Base-by-base conservation (phyloP, 495 filamentous ascomycete species). In the Hapsidospora chrysogenum region DNA sequence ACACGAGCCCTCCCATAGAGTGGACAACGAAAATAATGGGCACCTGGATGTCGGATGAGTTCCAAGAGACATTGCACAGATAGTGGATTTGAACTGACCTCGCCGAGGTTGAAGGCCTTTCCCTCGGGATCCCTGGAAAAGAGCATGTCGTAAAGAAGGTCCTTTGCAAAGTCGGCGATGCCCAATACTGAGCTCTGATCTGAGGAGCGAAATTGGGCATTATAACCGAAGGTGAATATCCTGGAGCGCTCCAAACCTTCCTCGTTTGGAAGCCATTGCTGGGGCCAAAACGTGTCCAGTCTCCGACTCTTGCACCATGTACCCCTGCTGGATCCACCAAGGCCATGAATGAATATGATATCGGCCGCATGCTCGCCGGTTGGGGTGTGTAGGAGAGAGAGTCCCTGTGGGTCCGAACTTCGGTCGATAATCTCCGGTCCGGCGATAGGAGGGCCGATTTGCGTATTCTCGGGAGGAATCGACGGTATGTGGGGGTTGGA, bases 1-100 rank as follows among this genome's bases (percentile, higher is more conserved):
- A 45, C 1, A 70, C 44, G 1, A 70, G 41, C 0, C 63, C 63
- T 2, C 63, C 63, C 63, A 66, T 63, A 3, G 47, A 55, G 41
- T 64, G 61, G 10, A 44, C 51, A 14, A 63, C 43, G 33, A 66
- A 62, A 1, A 64, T 48, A 3, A 64, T 45, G 0, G 60, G 60
- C 8, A 36, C 35, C 50, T 54, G 31, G n/a, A n/a, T n/a, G n/a
- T n/a, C n/a, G n/a, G n/a, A n/a, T n/a, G n/a, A n/a, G n/a, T n/a
- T n/a, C n/a, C n/a, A n/a, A n/a, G n/a, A n/a, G n/a, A n/a, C n/a
- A n/a, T n/a, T n/a, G n/a, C n/a, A n/a, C n/a, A n/a, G n/a, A n/a
- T n/a, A n/a, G n/a, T n/a, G n/a, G n/a, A n/a, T n/a, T n/a, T n/a
- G n/a, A n/a, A n/a, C n/a, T n/a, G n/a, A n/a, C n/a, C n/a, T n/a